Evolutionary conservation across 495 filamentous ascomycete genomes (phyloP).

Genomic region (Chaetomium fimeti): DNA sequence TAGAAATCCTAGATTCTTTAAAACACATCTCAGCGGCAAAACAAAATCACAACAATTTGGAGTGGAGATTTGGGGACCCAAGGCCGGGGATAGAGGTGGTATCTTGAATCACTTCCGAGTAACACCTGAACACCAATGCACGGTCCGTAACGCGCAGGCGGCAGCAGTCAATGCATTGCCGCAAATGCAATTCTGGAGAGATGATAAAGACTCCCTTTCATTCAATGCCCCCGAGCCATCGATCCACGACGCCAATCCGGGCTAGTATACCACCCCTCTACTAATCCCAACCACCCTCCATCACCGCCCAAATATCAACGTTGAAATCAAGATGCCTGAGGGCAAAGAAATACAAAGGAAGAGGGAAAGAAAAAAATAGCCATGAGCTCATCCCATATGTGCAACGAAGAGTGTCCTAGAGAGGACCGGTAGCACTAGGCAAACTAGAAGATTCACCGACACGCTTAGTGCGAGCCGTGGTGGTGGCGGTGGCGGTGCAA

Average conservation of each 20-base stretch:
- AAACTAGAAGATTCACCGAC: conserved; percentile 5
- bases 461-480: conserved; percentile 22
- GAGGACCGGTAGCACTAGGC: conserved; percentile 11
- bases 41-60: neutral
- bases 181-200: conserved; percentile 3
- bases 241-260: conserved; percentile 10
- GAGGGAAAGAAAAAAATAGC: conserved; percentile 14
- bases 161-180: conserved; percentile 23
- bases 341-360: conserved; percentile 13
- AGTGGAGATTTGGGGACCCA: neutral
- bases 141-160: conserved; percentile 9
- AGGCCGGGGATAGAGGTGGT: conserved; percentile 1
- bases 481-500: conserved; percentile 26
- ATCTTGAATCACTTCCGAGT: conserved; percentile 16
- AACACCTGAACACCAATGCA: conserved; percentile 18
- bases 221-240: conserved; percentile 8
- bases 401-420: conserved; percentile 13
- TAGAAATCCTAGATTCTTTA: no score
- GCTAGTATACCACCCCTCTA: neutral
- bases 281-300: no score
- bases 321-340: conserved; percentile 18
- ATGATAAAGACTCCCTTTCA: conserved; percentile 8
- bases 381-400: conserved; percentile 16
- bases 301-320: conserved; percentile 18
- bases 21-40: neutral